Base-by-base conservation (phyloP, 495 filamentous ascomycete genomes). In the Xylaria bambusicola region DNA sequence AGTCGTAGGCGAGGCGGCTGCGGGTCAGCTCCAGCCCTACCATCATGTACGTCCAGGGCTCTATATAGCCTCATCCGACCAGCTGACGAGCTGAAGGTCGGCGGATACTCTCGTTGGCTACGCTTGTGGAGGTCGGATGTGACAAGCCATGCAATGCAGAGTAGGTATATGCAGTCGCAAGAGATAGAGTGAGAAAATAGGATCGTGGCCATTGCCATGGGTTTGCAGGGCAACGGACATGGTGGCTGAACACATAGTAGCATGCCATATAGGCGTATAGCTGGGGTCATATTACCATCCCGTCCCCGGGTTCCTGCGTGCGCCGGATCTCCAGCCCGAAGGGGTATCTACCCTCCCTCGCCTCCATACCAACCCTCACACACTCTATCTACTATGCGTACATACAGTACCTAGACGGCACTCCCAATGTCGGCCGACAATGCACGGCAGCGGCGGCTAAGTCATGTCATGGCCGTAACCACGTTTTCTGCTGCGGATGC, bases 21-120 rank as follows among this genome's bases (percentile, higher is more conserved):
- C 24, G 5, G 46, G 54, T 58, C 56, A 58, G 47, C 56, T 58
- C n/a, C n/a, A 51, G 56, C 56, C 47, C 47, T 58, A 58, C 36
- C 4, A 8, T n/a, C n/a, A n/a, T n/a, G n/a, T n/a, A n/a, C n/a
- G 26, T 10, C n/a, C 26, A 17, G 33, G 26, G 38, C 26, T n/a
- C n/a, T 50, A 58, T 58, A 58, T 58, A 41, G 56, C 56, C 56
- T 17, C 56, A 29, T 58, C 36, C 38, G 56, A 44, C 35, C 35
- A 51, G 56, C 47, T 57, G 54, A 57, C 35, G 9, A 41, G 35
- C 51, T 36, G 53, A 46, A 36, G 10, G 31, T 27, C 41, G 2
- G 24, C 15, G 33, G 3, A 17, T 6, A 20, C 24, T 47, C 17
- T 56, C 26, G 42, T 38, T 47, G 18, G 42, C 26, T 33, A 17